Conservation (phyloP, 768 basidiomycete genomes). For the Lactifluus subvellereus region DNA sequence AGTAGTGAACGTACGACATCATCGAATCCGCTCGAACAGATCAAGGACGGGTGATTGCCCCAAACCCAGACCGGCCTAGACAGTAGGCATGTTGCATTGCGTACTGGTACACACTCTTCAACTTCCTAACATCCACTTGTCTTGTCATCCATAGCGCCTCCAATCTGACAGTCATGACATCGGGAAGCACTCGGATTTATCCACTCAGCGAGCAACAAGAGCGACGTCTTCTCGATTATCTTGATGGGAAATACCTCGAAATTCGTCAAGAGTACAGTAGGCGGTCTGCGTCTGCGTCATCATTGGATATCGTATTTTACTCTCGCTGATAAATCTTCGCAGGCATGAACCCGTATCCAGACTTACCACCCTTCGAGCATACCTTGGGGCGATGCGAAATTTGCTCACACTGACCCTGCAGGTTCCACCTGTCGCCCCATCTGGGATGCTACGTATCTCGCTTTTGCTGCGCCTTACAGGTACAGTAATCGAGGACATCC, state of each 20-base stretch:
- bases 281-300: conserved; percentile 43
- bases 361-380: conserved; percentile 52
- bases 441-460: conserved; percentile 57
- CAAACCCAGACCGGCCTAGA: too few species aligned
- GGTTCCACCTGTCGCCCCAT: conserved; percentile 69
- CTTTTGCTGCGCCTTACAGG: conserved; percentile 69
- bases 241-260: conserved; percentile 61
- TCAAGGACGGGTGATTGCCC: too few species aligned
- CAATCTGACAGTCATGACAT: not conserved
- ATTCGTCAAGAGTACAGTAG: conserved; percentile 69
- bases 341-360: conserved; percentile 43
- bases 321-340: not conserved
- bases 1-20: too few species aligned
- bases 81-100: not conserved
- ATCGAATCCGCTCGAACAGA: too few species aligned
- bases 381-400: conserved; percentile 51
- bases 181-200: not conserved
- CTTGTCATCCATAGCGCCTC: too few species aligned
- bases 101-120: too few species aligned
- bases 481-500: conserved; percentile 54
- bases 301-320: not conserved
- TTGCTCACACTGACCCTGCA: conserved; percentile 61
- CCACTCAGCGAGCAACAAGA: conserved; percentile 43
- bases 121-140: too few species aligned
- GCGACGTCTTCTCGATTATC: conserved; percentile 52